Percentiles rank a stretch among this genome's conserved stretches.
Conservation (phyloP, 805 yeast species). For the Yarrowia sp. region DNA sequence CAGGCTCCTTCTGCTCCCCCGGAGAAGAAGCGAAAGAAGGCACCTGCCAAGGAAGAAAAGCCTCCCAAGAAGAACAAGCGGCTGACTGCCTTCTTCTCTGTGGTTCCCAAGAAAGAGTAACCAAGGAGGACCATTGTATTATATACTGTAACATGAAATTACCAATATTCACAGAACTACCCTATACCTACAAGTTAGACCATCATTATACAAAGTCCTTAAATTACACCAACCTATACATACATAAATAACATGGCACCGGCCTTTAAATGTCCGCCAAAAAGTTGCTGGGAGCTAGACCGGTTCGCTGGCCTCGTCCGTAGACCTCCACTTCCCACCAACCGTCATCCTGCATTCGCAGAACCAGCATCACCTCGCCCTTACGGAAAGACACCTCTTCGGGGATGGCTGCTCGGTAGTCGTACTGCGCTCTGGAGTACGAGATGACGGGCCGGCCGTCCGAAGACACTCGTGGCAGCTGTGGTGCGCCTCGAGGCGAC, state of each 20-base stretch:
- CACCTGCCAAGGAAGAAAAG: conserved; percentile 14
- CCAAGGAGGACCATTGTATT: conserved; percentile 5
- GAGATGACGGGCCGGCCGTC: conserved; percentile 63
- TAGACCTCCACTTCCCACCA: conserved; percentile 77
- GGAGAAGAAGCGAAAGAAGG: conserved; percentile 30
- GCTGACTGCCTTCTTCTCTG: conserved; percentile 32
- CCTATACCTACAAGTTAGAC: background rate
- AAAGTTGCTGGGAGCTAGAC: conserved; percentile 71
- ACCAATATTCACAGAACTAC: background rate
- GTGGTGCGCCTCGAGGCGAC: conserved; percentile 38
- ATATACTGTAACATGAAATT: background rate
- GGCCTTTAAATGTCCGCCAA: conserved; percentile 43
- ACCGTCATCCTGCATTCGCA: conserved; percentile 69
- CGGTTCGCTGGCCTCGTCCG: conserved; percentile 52
- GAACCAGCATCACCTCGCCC: conserved; percentile 61
- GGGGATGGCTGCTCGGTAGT: conserved; percentile 64
- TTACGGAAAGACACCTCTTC: conserved; percentile 67
- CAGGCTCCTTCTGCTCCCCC: conserved; percentile 16
- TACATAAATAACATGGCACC: conserved; percentile 18
- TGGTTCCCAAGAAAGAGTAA: conserved; percentile 29
- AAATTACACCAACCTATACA: conserved; percentile 36
- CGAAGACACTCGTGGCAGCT: conserved; percentile 57
- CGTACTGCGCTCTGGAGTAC: conserved; percentile 63
- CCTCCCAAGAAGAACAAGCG: conserved; percentile 26
- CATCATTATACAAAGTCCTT: conserved; percentile 16